Base-by-base conservation (phyloP, 768 basidiomycete species). In the Lactarius sp. region DNA sequence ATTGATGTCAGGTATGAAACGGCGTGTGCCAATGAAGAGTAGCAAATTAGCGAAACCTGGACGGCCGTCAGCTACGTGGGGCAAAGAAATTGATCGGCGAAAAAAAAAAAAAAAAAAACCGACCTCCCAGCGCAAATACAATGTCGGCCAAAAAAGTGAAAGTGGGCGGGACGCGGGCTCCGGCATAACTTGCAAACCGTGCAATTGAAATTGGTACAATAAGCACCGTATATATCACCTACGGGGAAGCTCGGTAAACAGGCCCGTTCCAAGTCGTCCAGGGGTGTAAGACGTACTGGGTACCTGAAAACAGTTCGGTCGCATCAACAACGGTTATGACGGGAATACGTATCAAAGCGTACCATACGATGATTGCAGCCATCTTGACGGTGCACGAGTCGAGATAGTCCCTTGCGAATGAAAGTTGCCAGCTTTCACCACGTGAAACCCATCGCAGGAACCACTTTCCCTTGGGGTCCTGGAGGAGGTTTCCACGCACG, bases 401-500 rank as follows among this genome's bases (percentile, higher is more conserved):
- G 13, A 76, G 62, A 59, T 70, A 70, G 59, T 77, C 75, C 6
- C 75, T 70, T 20, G 68, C 52, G 53, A 76, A 67, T 1, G 70
- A 71, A 22, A 77, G 70, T 52, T 71, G 64, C 76, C 76, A 77
- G 50, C 73, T 66, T 37, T 75, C 70, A 10, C 68, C 60, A 10
- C 69, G 64, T 6, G 73, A 68, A 6, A 76, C 71, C 60, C 73
- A 73, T 37, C 74, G 73, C 34, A 77, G 64, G 12, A 55, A 64
- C 73, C 75, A 74, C 18, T 55, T 59, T 10, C 73, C 71, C 13
- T 64, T 61, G 42, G 63, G 66, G 6, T 66, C 68, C n/a, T 58
- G 64, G 18, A 71, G 56, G 10, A 77, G 65, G 61, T 77, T 77
- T 2, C 77, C 77, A 20, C 77, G 75, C 9, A 77, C 73, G 22